Percentiles rank a stretch among this genome's conserved stretches.
These are phyloP conservation scores for Aspergillus fischeri DNA, from an alignment of 2,329 filamentous ascomycete genomes.

Conservation along the genomic window DNA sequence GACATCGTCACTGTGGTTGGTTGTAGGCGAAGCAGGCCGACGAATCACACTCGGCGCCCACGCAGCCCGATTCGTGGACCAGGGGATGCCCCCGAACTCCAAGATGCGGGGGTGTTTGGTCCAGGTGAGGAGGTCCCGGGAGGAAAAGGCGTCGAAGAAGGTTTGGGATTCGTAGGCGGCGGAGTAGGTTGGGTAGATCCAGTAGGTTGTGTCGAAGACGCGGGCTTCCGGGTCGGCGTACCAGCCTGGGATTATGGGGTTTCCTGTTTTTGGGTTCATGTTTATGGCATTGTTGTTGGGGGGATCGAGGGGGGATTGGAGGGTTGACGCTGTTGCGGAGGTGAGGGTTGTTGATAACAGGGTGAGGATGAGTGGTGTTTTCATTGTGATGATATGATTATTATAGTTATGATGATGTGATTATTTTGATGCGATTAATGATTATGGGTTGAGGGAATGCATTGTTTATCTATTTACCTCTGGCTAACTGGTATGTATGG, in stretches of 20 bases:
- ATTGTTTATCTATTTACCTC: neutral
- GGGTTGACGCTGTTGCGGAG: neutral
- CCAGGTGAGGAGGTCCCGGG: slow-evolving; percentile 47
- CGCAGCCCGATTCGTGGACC: slow-evolving; percentile 43
- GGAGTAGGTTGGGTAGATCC: slow-evolving; percentile 49
- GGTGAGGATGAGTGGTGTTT: neutral
- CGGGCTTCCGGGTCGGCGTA: slow-evolving; percentile 51
- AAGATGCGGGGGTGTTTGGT: slow-evolving; percentile 46
- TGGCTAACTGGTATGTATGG: neutral
- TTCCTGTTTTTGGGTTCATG: slow-evolving; percentile 19
- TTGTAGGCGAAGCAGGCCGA: neutral
- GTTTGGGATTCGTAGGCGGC: slow-evolving; percentile 45
- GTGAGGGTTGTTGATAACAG: neutral
- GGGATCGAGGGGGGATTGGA: neutral
- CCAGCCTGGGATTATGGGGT: slow-evolving; percentile 49
- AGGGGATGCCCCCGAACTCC: slow-evolving; percentile 37
- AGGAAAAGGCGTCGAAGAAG: slow-evolving; percentile 51
- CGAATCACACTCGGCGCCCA: slow-evolving; percentile 48
- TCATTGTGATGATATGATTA: neutral
- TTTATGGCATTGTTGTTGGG: neutral
- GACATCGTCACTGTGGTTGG: no score
- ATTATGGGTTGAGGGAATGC: no score
- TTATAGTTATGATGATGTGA: neutral
- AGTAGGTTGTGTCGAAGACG: slow-evolving; percentile 44
- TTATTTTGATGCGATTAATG: no score